Evolutionary conservation across 108 stramenopile genomes (phyloP).

Genomic region (Poteriospumella lacustris): DNA sequence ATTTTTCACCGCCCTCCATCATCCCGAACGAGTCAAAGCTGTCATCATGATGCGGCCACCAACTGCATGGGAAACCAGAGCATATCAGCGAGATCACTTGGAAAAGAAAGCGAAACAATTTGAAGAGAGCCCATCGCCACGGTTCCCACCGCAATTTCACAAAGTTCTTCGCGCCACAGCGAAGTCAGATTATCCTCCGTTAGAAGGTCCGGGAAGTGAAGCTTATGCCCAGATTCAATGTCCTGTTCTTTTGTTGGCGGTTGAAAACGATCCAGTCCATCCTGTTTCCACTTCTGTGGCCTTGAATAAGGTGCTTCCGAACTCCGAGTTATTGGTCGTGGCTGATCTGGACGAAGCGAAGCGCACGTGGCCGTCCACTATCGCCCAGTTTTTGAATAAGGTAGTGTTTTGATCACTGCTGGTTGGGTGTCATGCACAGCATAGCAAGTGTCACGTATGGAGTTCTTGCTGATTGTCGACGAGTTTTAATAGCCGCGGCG

Average conservation of each 20-base stretch:
- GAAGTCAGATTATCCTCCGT: background rate
- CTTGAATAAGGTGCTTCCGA: background rate
- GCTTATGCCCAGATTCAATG: background rate
- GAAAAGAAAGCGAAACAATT: background rate
- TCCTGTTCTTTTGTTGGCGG: background rate
- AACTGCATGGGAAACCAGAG: background rate
- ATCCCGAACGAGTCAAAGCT: background rate
- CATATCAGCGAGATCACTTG: background rate
- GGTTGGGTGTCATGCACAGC: too few relatives aligned
- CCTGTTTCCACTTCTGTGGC: background rate
- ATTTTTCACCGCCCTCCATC: background rate
- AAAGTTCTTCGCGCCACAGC: background rate
- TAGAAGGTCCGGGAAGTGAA: background rate
- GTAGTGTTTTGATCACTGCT: too few relatives aligned
- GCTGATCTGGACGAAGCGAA: background rate
- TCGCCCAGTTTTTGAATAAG: background rate
- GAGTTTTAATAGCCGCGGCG: too few relatives aligned
- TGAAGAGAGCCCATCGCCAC: too few relatives aligned
- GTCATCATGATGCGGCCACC: conserved; percentile 13
- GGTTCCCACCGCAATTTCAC: background rate
- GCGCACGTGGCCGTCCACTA: background rate
- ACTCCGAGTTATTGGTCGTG: background rate
- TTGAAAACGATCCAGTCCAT: background rate
- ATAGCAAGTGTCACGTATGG: too few relatives aligned
- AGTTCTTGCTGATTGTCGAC: too few relatives aligned